phyloP scores from a whole-genome alignment of 352 stramenopile species.

The Aphanomyces invadans region DNA sequence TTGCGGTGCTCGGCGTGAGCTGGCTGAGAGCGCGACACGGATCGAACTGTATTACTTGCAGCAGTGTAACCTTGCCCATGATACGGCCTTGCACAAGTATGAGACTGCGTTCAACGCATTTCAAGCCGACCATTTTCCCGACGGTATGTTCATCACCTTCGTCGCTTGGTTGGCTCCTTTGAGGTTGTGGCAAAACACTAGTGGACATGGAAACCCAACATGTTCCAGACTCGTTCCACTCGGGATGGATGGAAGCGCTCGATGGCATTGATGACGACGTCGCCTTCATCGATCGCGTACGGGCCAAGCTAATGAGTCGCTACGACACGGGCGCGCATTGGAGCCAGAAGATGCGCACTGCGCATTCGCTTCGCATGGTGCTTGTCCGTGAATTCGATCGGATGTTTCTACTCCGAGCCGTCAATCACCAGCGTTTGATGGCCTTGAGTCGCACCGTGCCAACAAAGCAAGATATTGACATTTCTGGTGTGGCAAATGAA shows the following conservation, averaged over 20 bases:
- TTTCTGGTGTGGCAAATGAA: conserved; percentile 37
- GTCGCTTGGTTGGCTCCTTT: no score
- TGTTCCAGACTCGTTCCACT: conserved; percentile 6
- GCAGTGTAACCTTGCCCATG: conserved; percentile 38
- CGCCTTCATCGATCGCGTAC: conserved; percentile 38
- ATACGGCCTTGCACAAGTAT: conserved; percentile 3
- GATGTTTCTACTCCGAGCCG: conserved; percentile 32
- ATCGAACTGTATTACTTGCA: conserved; percentile 43
- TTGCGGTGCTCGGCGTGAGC: background rate
- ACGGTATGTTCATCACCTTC: no score
- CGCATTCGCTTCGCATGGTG: conserved; percentile 39
- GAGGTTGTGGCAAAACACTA: background rate
- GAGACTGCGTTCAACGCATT: background rate
- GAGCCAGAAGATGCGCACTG: conserved; percentile 40
- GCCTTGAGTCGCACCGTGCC: conserved; percentile 34
- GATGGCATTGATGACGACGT: conserved; percentile 20
- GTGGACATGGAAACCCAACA: background rate
- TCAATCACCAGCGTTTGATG: conserved; percentile 35
- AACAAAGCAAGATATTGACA: conserved; percentile 39
- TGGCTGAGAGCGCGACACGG: conserved; percentile 31
- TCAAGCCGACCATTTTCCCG: conserved; percentile 6
- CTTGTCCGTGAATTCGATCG: conserved; percentile 45
- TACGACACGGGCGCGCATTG: conserved; percentile 36
- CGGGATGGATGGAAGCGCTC: background rate
- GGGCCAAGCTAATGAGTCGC: conserved; percentile 33